Percentiles rank a stretch among this genome's conserved stretches.
Evolutionary conservation across 2,329 filamentous ascomycete species (phyloP).

Genomic region (Fusarium staphyleae): DNA sequence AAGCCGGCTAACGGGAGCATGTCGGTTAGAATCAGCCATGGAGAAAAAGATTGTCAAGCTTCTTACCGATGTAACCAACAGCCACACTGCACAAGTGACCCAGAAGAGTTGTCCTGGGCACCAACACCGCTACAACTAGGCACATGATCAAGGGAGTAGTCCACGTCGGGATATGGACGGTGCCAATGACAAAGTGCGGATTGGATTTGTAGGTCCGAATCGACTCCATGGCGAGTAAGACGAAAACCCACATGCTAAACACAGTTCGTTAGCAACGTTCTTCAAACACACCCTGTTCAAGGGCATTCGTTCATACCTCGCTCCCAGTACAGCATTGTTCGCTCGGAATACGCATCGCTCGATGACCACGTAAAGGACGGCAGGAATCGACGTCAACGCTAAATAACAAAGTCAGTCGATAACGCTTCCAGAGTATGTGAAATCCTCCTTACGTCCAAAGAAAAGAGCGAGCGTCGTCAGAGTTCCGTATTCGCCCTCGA

Average conservation of each 20-base stretch:
- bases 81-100: slow-evolving; percentile 86
- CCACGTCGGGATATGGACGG: slow-evolving; percentile 85
- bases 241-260: slow-evolving; percentile 86
- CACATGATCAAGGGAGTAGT: slow-evolving; percentile 82
- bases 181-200: slow-evolving; percentile 73
- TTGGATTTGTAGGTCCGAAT: slow-evolving; percentile 85
- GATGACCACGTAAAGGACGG: slow-evolving; percentile 78
- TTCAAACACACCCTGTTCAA: not conserved
- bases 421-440: not conserved
- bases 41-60: not conserved
- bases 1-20: slow-evolving; percentile 68
- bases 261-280: slow-evolving; percentile 1
- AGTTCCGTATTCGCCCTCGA: slow-evolving; percentile 92
- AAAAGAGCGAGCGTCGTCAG: slow-evolving; percentile 87
- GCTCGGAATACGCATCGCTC: slow-evolving; percentile 75
- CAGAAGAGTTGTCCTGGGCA: slow-evolving; percentile 82
- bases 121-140: slow-evolving; percentile 75
- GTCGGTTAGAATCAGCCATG: slow-evolving; percentile 10
- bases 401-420: slow-evolving; percentile 23
- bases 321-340: slow-evolving; percentile 80
- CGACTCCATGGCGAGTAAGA: slow-evolving; percentile 83
- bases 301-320: slow-evolving; percentile 66
- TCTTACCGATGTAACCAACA: slow-evolving; percentile 85
- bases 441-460: slow-evolving; percentile 77
- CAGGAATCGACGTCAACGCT: slow-evolving; percentile 84